Evolutionary conservation across 345 rosid species (phyloP), one percentile per base, ranked within the genome.

Genomic region (Anacardium occidentale): DNA sequence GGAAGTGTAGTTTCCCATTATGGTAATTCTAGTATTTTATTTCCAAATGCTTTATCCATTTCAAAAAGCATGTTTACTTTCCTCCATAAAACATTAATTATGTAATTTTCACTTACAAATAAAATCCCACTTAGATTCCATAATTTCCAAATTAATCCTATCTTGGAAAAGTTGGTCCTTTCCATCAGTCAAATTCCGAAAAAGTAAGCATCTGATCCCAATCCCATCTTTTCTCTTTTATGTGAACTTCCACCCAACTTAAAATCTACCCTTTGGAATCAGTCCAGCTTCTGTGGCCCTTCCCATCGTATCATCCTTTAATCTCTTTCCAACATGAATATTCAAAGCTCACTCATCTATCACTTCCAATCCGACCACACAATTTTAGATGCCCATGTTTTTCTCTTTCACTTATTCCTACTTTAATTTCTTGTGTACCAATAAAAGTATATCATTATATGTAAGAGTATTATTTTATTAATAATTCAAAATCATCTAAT

Each of bases 181-280:
- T 74, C 72, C 47, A 75, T 77, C 79, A 70, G 66, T 66, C 57
- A 47, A 57, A 71, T 57, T 20, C 34, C n/a, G n/a, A 24, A 3
- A 69, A 83, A 79, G 66, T 52, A 34, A 66, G 87, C 81, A 86
- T 81, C 83, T 40, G 80, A 86, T 83, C 76, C 83, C 81, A 52
- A 56, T 58, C 40, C 40, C 40, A 56, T 70, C 25, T 58, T 13
- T 37, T 37, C 69, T 69, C 50, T 64, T 29, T 22, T 65, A 61
- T 62, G 8, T 57, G 20, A 63, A 52, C 68, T 72, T 66, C 69
- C 73, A 53, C 68, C 68, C 70, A 81, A 52, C 76, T 66, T 66
- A 69, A 69, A 51, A 55, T 70, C 56, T 50, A 55, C 50, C 48
- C 24, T 18, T 67, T 50, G 71, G 84, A 80, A 82, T 79, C 76